These are phyloP conservation scores for Aspergillus ibericus DNA, from an alignment of 2,329 filamentous ascomycete species.

Conservation along the genomic window DNA sequence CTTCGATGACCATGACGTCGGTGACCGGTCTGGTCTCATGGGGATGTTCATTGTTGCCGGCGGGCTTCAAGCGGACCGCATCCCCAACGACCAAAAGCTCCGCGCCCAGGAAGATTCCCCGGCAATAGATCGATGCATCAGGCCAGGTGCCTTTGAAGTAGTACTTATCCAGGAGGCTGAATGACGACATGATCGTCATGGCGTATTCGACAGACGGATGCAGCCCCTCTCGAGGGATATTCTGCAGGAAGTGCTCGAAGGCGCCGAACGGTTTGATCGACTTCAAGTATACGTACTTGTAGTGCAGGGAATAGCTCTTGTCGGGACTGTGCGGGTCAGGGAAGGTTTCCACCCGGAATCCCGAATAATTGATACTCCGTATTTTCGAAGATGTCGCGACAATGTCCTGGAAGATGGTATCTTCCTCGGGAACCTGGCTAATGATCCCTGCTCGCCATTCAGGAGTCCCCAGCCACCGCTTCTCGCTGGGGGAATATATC, in stretches of 20 bases:
- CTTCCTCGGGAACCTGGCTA: constrained; percentile 51
- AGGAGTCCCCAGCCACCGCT: constrained; percentile 40
- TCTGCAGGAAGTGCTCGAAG: constrained; percentile 53
- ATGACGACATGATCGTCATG: constrained; percentile 53
- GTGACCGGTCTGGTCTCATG: constrained; percentile 31
- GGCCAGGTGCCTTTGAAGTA: constrained; percentile 58
- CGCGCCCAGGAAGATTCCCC: constrained; percentile 57
- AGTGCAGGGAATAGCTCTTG: constrained; percentile 55
- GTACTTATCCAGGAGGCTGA: constrained; percentile 54
- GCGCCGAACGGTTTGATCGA: constrained; percentile 57
- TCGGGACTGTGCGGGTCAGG: constrained; percentile 52
- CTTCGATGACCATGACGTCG: constrained; percentile 56
- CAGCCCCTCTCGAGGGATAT: constrained; percentile 41
- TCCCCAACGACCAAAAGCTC: constrained; percentile 59
- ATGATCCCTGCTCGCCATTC: constrained; percentile 60
- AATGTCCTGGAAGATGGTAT: constrained; percentile 49
- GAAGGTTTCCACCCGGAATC: constrained; percentile 59
- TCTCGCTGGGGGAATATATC: constrained; percentile 35
- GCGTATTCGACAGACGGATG: constrained; percentile 58
- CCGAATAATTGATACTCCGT: constrained; percentile 50
- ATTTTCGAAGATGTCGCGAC: constrained; percentile 40
- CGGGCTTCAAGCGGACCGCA: constrained; percentile 52
- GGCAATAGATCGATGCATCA: constrained; percentile 52
- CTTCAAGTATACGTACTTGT: constrained; percentile 56
- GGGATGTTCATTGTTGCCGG: constrained; percentile 18